Percentiles rank a stretch among this genome's conserved stretches.
Conservation (phyloP, 106 monocot genomes). For the Allium cepa region DNA sequence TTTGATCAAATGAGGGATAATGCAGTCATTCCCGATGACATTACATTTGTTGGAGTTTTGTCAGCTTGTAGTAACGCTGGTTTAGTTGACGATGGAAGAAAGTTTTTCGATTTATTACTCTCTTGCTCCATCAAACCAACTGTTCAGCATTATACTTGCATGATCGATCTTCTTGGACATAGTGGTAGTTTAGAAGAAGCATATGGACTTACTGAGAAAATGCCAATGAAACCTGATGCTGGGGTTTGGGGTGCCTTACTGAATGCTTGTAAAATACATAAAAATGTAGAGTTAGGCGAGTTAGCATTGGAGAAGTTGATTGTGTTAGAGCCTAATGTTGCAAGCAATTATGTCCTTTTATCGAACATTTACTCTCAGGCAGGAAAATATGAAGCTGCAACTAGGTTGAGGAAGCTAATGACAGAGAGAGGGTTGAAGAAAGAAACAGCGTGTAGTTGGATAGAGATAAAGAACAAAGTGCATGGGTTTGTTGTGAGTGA, state of each 20-base stretch:
- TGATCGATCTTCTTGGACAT: conserved; percentile 74
- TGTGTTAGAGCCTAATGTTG: conserved; percentile 62
- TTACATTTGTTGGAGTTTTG: conserved; percentile 68
- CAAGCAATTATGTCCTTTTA: conserved; percentile 69
- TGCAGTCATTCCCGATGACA: conserved; percentile 33
- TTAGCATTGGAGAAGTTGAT: conserved; percentile 51
- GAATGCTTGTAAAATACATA: conserved; percentile 61
- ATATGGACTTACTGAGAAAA: conserved; percentile 29
- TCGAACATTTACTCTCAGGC: conserved; percentile 66
- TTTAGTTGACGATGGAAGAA: conserved; percentile 33
- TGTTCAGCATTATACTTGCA: conserved; percentile 74
- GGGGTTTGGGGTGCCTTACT: conserved; percentile 78
- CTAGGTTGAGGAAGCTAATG: conserved; percentile 48
- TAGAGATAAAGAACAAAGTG: conserved; percentile 45
- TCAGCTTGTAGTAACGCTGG: conserved; percentile 82
- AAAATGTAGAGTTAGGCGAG: conserved; percentile 53
- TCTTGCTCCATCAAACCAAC: conserved; percentile 34
- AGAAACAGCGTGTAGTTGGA: conserved; percentile 66
- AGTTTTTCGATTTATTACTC: conserved; percentile 41
- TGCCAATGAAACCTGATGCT: conserved; percentile 58
- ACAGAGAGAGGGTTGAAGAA: conserved; percentile 71
- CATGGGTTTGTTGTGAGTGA: conserved; percentile 70
- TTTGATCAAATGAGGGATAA: conserved; percentile 50
- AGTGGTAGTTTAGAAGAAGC: conserved; percentile 49
- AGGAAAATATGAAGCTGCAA: conserved; percentile 53